phyloP scores from a whole-genome alignment of 2,329 filamentous ascomycete genomes.

The Dactylellina leptospora region DNA sequence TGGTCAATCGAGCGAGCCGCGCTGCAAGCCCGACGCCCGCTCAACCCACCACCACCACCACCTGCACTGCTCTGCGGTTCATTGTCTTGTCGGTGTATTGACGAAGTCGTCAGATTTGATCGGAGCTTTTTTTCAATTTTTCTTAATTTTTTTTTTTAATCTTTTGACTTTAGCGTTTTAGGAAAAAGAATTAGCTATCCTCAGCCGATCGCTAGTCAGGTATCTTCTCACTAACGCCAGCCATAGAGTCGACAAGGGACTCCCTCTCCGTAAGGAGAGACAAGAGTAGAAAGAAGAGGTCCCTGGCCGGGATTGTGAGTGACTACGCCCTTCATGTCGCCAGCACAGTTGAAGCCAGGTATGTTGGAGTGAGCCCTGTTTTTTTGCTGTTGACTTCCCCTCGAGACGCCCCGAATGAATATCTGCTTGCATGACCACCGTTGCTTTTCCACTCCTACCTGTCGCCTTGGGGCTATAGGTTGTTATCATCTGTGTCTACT shows the following conservation, averaged over 20 bases:
- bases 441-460: slow-evolving; percentile 34
- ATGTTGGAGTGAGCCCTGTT: slow-evolving; percentile 42
- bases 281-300: slow-evolving; percentile 53
- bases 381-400: slow-evolving; percentile 25
- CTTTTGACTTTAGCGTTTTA: background rate
- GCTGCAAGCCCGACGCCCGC: slow-evolving; percentile 47
- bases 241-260: slow-evolving; percentile 52
- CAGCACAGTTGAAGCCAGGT: slow-evolving; percentile 53
- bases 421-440: slow-evolving; percentile 16
- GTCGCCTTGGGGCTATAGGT: slow-evolving; percentile 42
- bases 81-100: slow-evolving; percentile 14
- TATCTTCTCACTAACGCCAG: slow-evolving; percentile 33
- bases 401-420: slow-evolving; percentile 34
- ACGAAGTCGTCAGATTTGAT: slow-evolving; percentile 16
- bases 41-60: slow-evolving; percentile 9
- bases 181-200: slow-evolving; percentile 24
- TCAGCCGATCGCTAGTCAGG: slow-evolving; percentile 42
- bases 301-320: slow-evolving; percentile 51
- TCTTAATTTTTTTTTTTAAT: too few species aligned
- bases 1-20: slow-evolving; percentile 33
- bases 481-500: slow-evolving; percentile 49
- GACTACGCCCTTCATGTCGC: slow-evolving; percentile 54
- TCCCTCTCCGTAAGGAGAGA: slow-evolving; percentile 54
- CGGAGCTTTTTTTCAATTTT: slow-evolving; percentile 14
- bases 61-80: slow-evolving; percentile 23